Percentiles rank a stretch among this genome's conserved stretches.
phyloP scores from a whole-genome alignment of 2,329 filamentous ascomycete genomes.

The Thelonectria rubi region DNA sequence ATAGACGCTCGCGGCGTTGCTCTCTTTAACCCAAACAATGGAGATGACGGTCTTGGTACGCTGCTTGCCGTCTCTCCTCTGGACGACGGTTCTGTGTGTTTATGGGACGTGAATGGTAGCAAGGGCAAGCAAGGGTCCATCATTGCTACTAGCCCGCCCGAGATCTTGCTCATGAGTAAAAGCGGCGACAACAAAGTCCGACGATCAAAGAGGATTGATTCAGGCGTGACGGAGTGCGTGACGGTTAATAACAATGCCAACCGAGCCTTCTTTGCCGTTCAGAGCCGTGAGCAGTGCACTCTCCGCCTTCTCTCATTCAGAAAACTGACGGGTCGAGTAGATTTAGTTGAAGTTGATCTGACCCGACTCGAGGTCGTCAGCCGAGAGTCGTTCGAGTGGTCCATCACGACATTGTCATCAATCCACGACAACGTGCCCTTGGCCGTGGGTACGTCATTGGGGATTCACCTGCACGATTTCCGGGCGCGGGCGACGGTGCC shows the following conservation, averaged over 20 bases:
- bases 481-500: constrained; percentile 55
- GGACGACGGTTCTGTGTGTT: constrained; percentile 85
- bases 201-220: constrained; percentile 73
- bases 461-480: constrained; percentile 84
- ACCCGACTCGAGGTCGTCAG: constrained; percentile 74
- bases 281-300: constrained; percentile 65
- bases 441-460: constrained; percentile 83
- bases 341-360: constrained; percentile 84
- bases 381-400: constrained; percentile 78
- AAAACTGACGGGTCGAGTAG: constrained; percentile 33
- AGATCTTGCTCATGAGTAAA: constrained; percentile 70
- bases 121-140: constrained; percentile 67
- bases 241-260: constrained; percentile 75
- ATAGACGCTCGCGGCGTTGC: constrained; percentile 79
- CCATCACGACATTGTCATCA: constrained; percentile 83
- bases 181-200: constrained; percentile 55
- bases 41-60: constrained; percentile 55
- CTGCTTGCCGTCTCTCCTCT: constrained; percentile 77
- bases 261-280: constrained; percentile 82
- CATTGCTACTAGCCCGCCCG: constrained; percentile 70
- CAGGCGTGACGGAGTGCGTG: constrained; percentile 81
- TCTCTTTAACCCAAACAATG: constrained; percentile 64
- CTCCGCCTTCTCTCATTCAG: background rate
- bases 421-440: constrained; percentile 73
- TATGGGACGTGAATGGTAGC: constrained; percentile 79